Base-by-base conservation (phyloP, 2,329 filamentous ascomycete species). In the Pezicula radicicola region DNA sequence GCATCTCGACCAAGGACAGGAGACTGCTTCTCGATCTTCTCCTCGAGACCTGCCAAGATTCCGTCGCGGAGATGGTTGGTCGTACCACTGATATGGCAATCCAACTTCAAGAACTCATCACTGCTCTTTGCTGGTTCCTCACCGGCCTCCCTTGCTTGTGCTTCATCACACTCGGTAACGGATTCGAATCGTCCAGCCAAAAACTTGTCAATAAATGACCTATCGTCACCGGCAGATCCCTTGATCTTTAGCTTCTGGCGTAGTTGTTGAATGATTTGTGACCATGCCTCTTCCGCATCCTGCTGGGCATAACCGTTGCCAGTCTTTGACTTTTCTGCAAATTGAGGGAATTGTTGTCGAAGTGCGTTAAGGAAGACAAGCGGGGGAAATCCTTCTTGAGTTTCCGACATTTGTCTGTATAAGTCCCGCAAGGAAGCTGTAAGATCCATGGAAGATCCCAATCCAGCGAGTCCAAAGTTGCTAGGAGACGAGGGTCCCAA, bases 281-380 rank as follows among this genome's bases (percentile, higher is more conserved):
- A 94, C 91, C 93, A 99, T 44, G 93, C 94, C 71, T 99, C 94
- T 70, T 99, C 94, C 1, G 94, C 94, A 74, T 99, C 94, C 72
- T 99, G 94, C 72, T 99, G 94, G n/a, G 94, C 92, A 66, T 87
- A 97, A 6, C 89, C 91, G 52, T 87, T 79, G 19, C 90, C 89
- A 30, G 87, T 86, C 68, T 89, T 92, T 50, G 91, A 84, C 64
- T 84, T 87, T 72, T 99, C 91, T 10, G 91, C 91, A 67, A 99
- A 99, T 67, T 97, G 94, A 9, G 94, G 94, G 66, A 90, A 97
- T 1, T 85, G 80, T 27, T 77, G 78, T 55, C 93, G 87, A 15
- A 99, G 79, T 4, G 91, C 83, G 61, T 84, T 85, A 54, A 99
- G 77, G 63, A 99, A 97, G 67, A 84, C 81, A 51, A 91, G 74